A percentile compares a stretch with the other conserved stretches of the same genome.
Evolutionary conservation across 2,329 filamentous ascomycete species (phyloP).

Genomic region (Phialocephala subalpina): DNA sequence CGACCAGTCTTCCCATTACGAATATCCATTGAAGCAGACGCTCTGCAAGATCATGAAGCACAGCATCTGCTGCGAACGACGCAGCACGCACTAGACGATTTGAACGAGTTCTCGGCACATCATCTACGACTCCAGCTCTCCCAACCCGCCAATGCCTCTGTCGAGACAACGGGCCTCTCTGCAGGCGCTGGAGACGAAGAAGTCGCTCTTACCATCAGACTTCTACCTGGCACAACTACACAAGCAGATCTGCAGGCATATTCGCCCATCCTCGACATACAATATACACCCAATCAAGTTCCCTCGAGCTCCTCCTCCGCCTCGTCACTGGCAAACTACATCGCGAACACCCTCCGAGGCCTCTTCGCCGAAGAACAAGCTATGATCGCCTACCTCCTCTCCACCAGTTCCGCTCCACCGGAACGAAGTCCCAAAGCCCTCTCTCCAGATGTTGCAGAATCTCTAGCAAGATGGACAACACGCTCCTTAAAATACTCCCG

Average conservation of each 20-base stretch:
- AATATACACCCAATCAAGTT: slow-evolving; percentile 74
- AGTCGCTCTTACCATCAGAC: slow-evolving; percentile 74
- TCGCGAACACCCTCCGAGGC: slow-evolving; percentile 79
- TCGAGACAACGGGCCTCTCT: slow-evolving; percentile 39
- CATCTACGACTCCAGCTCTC: slow-evolving; percentile 77
- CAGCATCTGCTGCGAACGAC: slow-evolving; percentile 80
- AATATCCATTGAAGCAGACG: slow-evolving; percentile 77
- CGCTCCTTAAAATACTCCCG: slow-evolving; percentile 90
- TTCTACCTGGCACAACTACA: slow-evolving; percentile 69
- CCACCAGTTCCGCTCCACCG: slow-evolving; percentile 61
- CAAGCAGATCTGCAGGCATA: slow-evolving; percentile 73
- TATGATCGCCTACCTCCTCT: slow-evolving; percentile 79
- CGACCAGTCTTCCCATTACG: slow-evolving; percentile 87
- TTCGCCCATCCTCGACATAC: slow-evolving; percentile 76
- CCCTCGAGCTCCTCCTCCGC: slow-evolving; percentile 73
- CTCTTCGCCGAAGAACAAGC: slow-evolving; percentile 90
- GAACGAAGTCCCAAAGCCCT: slow-evolving; percentile 56
- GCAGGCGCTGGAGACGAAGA: slow-evolving; percentile 50
- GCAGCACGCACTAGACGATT: slow-evolving; percentile 84
- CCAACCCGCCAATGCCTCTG: slow-evolving; percentile 45
- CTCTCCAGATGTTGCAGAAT: slow-evolving; percentile 60
- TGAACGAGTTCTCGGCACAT: slow-evolving; percentile 86
- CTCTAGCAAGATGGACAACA: slow-evolving; percentile 75
- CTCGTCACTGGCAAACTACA: slow-evolving; percentile 80
- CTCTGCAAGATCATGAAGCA: slow-evolving; percentile 71